These are phyloP conservation scores for Isatis lusitanica DNA, from an alignment of 441 rosid species.

Conservation along the genomic window DNA sequence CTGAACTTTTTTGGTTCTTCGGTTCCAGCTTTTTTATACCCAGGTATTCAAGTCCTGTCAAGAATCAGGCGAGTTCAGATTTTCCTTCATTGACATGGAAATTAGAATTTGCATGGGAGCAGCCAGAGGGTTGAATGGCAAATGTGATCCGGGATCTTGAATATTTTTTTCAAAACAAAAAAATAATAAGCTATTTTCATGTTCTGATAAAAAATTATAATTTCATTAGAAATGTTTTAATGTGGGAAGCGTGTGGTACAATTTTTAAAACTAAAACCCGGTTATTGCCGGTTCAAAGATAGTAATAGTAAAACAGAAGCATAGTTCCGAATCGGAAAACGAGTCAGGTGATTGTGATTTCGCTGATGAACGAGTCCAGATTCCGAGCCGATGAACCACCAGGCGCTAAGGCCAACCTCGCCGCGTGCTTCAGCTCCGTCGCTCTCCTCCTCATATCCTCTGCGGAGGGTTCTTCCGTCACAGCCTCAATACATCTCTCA, in stretches of 20 bases:
- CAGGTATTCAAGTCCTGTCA: conserved; percentile 30
- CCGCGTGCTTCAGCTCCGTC: conserved; percentile 36
- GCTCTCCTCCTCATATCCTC: conserved; percentile 43
- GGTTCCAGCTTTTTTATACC: no score
- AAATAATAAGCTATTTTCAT: neutral
- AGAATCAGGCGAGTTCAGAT: conserved; percentile 14
- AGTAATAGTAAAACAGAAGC: neutral
- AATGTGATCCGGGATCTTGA: no score
- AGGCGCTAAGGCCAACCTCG: conserved; percentile 37
- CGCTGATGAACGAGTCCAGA: conserved; percentile 38
- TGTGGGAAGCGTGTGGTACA: neutral
- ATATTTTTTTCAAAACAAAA: neutral
- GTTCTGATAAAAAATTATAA: neutral
- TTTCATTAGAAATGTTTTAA: neutral
- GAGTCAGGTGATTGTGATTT: conserved; percentile 16
- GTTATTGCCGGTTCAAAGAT: neutral
- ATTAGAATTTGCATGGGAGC: no score
- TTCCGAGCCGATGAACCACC: conserved; percentile 49
- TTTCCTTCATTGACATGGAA: no score
- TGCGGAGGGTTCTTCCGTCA: conserved; percentile 30
- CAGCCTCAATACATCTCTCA: conserved; percentile 42
- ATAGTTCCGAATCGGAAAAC: neutral
- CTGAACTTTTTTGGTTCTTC: no score
- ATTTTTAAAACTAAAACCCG: neutral
- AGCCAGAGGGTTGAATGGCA: no score